Conservation (phyloP, 306 rosid species). For the Cyclanthera cordifolia region DNA sequence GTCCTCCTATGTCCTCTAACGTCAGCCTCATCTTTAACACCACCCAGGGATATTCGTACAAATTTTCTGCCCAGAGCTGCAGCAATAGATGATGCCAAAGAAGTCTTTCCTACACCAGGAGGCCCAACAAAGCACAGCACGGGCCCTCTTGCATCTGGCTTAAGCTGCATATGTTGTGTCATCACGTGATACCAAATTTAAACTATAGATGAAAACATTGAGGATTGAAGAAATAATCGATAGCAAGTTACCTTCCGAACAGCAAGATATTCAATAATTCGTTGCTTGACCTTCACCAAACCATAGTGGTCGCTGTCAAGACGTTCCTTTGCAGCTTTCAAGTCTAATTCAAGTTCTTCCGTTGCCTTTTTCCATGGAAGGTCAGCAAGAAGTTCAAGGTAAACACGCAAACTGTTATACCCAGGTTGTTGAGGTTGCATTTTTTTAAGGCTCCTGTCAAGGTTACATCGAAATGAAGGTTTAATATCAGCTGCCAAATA, state of each 20-base stretch:
- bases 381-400: slow-evolving; percentile 95
- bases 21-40: slow-evolving; percentile 98
- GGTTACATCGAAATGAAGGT: slow-evolving; percentile 4
- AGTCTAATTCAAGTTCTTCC: slow-evolving; percentile 71
- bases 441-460: slow-evolving; percentile 83
- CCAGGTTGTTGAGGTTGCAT: slow-evolving; percentile 99
- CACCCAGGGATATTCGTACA: slow-evolving; percentile 90
- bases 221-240: slow-evolving; percentile 1
- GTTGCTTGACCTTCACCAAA: slow-evolving; percentile 81
- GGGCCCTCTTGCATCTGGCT: slow-evolving; percentile 99
- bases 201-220: slow-evolving; percentile 12
- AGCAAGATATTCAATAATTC: slow-evolving; percentile 88
- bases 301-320: slow-evolving; percentile 92
- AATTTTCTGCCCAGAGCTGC: slow-evolving; percentile 82
- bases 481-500: neutral
- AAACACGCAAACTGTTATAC: slow-evolving; percentile 77
- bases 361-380: slow-evolving; percentile 83
- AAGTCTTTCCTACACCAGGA: slow-evolving; percentile 97
- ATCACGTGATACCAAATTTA: slow-evolving; percentile 25
- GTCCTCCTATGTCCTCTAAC: slow-evolving; percentile 97
- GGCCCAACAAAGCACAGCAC: slow-evolving; percentile 97
- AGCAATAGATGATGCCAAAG: slow-evolving; percentile 95
- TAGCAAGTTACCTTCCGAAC: slow-evolving; percentile 71
- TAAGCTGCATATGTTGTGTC: slow-evolving; percentile 51
- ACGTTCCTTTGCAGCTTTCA: slow-evolving; percentile 76